Percentiles rank a stretch among this genome's conserved stretches.
Conservation (phyloP, 345 rosid species). For the Lenwebbia sp. region DNA sequence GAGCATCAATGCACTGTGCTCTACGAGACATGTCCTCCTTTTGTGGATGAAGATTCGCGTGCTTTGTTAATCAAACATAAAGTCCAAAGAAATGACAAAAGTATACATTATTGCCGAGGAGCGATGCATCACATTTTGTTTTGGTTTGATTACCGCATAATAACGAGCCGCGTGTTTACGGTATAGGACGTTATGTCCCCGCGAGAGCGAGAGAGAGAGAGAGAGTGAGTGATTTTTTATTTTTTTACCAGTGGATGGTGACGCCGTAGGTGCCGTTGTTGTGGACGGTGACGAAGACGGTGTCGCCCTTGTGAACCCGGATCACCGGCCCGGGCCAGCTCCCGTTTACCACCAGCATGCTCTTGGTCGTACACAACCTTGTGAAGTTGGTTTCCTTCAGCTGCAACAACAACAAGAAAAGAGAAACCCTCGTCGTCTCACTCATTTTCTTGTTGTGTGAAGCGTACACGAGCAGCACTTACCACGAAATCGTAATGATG, state of each 20-base stretch:
- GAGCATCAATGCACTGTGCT: not conserved
- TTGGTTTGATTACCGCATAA: not conserved
- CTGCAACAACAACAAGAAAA: slow-evolving; percentile 4
- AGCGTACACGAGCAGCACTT: not conserved
- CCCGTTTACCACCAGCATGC: slow-evolving; percentile 21
- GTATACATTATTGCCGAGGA: not conserved
- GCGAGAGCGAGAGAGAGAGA: not conserved
- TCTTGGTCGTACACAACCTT: slow-evolving; percentile 17
- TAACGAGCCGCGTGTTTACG: not conserved
- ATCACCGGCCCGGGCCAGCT: slow-evolving; percentile 18
- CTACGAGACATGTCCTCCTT: not conserved
- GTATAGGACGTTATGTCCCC: not conserved
- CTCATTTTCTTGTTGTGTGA: not conserved
- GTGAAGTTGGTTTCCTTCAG: slow-evolving; percentile 15
- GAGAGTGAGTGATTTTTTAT: no score
- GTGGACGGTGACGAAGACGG: slow-evolving; percentile 5
- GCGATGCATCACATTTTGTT: not conserved
- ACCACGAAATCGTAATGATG: slow-evolving; percentile 6
- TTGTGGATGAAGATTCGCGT: not conserved
- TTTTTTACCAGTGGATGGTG: slow-evolving; percentile 13
- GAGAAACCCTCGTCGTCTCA: not conserved
- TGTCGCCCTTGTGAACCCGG: slow-evolving; percentile 8
- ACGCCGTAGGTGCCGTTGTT: slow-evolving; percentile 11
- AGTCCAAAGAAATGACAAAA: not conserved
- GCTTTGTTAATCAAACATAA: not conserved